Evolutionary conservation across 2,329 filamentous ascomycete species (phyloP), one percentile per base, ranked within the genome.

Genomic region (Trichoderma sp.): DNA sequence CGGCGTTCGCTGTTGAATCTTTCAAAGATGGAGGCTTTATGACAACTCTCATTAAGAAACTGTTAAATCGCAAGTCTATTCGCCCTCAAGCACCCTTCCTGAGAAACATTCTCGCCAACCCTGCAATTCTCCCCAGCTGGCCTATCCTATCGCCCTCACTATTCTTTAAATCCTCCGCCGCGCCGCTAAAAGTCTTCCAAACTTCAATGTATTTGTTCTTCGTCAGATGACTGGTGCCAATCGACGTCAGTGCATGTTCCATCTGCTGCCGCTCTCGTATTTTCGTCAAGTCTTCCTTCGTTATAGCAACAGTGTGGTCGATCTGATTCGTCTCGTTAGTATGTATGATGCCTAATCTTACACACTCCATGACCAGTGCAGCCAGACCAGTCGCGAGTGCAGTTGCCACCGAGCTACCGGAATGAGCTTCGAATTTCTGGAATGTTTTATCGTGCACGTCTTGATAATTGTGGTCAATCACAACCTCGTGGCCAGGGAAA

Each of bases 371-470:
- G 17, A 64, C n/a, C 9, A 64, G n/a, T 7, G 61, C 61, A 25
- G 61, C 61, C 50, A 64, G 25, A 22, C 61, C 61, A 45, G 61
- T 39, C 9, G 61, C 61, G 19, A 64, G 61, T 17, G 61, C 61
- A n/a, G 61, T 64, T 15, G 61, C 61, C 13, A 64, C 35, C 3
- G 61, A 64, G 50, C 61, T 64, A 6, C 61, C 50, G 7, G 61
- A 64, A 56, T 42, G 50, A 53, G 50, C 50, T 35, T 56, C 61
- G 15, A 64, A 42, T 12, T 52, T 13, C 22, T 53, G 29, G 13
- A 64, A 53, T 3, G 29, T 37, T 29, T 50, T 25, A 8, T 37
- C 45, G 5, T 52, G n/a, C 7, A 52, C 22, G 27, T 53, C 59
- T 35, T 50, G 45, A n/a, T 32, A 17, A 15, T 52, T 25, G 1